phyloP scores from a whole-genome alignment of 768 basidiomycete species.

The Hemileccinum impolitum region DNA sequence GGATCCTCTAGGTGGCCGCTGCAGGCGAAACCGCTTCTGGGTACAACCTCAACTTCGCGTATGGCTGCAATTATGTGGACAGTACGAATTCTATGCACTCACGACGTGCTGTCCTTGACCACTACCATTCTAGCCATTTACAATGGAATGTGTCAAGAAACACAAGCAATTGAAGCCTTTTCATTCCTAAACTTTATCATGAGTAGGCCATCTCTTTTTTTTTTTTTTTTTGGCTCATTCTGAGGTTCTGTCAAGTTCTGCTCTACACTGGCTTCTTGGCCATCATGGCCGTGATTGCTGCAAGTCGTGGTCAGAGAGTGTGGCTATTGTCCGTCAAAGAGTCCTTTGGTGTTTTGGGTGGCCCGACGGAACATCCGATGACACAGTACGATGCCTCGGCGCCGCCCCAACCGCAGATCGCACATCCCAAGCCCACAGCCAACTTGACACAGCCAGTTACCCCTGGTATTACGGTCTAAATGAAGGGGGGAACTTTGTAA shows the following conservation, averaged over 20 bases:
- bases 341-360: conserved; percentile 15
- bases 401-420: conserved; percentile 4
- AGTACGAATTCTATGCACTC: conserved; percentile 3
- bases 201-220: conserved; percentile 18
- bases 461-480: conserved; percentile 1
- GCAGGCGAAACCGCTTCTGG: conserved; percentile 27
- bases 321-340: conserved; percentile 36
- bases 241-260: conserved; percentile 26
- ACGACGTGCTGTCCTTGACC: not conserved
- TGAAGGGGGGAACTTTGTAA: not conserved
- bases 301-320: conserved; percentile 25
- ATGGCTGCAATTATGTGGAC: conserved; percentile 7
- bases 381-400: conserved; percentile 9
- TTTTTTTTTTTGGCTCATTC: not conserved
- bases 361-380: conserved; percentile 16
- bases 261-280: conserved; percentile 28
- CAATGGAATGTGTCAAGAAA: conserved; percentile 25
- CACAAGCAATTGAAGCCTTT: conserved; percentile 33
- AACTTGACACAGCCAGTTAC: not conserved
- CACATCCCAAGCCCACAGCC: not conserved
- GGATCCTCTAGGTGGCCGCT: conserved; percentile 39
- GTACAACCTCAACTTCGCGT: conserved; percentile 2
- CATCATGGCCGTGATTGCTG: conserved; percentile 25
- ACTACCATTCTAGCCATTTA: conserved; percentile 5
- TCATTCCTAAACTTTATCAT: conserved; percentile 36